These are phyloP conservation scores for Hypoxylon cercidicola DNA, from an alignment of 495 filamentous ascomycete species.

Conservation along the genomic window DNA sequence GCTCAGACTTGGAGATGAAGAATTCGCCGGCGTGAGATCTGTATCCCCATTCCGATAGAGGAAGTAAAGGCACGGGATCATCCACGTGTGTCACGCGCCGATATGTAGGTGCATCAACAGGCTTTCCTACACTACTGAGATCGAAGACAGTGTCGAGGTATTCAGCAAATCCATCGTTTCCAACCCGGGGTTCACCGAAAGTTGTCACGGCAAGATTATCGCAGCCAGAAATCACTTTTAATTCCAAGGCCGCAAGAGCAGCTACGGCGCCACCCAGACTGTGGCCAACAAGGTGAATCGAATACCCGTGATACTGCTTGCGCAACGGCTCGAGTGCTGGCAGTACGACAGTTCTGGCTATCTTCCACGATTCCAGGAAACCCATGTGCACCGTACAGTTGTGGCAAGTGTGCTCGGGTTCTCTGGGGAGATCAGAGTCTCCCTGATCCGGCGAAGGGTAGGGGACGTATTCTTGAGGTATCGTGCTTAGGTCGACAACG, in stretches of 20 bases:
- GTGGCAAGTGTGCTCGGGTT: constrained; percentile 62
- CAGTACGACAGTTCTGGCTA: constrained; percentile 72
- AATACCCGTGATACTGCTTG: constrained; percentile 72
- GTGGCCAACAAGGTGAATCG: constrained; percentile 84
- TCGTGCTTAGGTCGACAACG: constrained; percentile 84
- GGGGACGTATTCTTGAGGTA: constrained; percentile 89
- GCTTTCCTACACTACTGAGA: constrained; percentile 45
- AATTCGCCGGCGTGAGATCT: constrained; percentile 85
- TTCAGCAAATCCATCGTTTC: constrained; percentile 74
- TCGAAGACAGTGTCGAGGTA: constrained; percentile 77
- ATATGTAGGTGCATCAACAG: constrained; percentile 59
- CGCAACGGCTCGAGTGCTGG: constrained; percentile 65
- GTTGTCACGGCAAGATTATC: constrained; percentile 78
- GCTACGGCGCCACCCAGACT: constrained; percentile 94
- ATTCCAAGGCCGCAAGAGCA: constrained; percentile 82
- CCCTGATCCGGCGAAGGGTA: constrained; percentile 70
- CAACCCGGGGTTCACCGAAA: constrained; percentile 89
- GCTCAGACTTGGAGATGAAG: constrained; percentile 75
- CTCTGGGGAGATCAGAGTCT: constrained; percentile 37
- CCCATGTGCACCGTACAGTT: constrained; percentile 94
- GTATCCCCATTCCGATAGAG: constrained; percentile 88
- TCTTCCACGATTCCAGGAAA: constrained; percentile 84
- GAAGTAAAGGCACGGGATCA: constrained; percentile 91
- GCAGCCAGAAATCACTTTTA: constrained; percentile 64
- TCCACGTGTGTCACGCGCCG: constrained; percentile 84